Evolutionary conservation across 352 stramenopile genomes (phyloP), one percentile per base, ranked within the genome.

Genomic region (Phytophthora idaei): DNA sequence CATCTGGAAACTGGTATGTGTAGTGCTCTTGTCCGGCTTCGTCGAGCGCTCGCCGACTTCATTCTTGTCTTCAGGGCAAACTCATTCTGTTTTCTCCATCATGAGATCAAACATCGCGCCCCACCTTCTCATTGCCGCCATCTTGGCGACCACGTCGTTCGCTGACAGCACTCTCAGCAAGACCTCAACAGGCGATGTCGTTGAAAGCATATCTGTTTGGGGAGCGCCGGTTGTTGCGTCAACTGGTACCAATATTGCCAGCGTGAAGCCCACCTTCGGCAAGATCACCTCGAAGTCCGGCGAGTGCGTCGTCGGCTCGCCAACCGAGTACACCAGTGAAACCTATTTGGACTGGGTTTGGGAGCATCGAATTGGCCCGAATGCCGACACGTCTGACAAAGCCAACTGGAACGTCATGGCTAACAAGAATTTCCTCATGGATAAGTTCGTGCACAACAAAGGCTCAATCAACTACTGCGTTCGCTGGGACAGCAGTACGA

Each of bases 401-500:
- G 28, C 28, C 15, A 71, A 71, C 29, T 71, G 57, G 64, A 71
- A 62, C 12, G 44, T 71, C 12, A 62, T 71, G 64, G 57, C 29
- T 31, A 71, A 67, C 50, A 67, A 67, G 36, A 71, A 71, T 39
- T 71, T 25, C 4, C 5, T 71, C 42, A 71, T 71, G 64, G 64
- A 67, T 14, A 41, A 67, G 9, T 11, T 71, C 5, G 64, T 71
- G 28, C 57, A 67, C 57, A 71, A 71, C 44, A 61, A 71, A 1
- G 64, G 57, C 7, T 71, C 64, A 1, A 71, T 71, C 15, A 71
- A 67, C 28, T 71, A 71, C 50, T 71, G 64, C 10, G 64, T 71
- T 25, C 64, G 64, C 1, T 71, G 64, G 64, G 50, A 67, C 6
- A 53, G 32, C 27, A 31, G 36, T 14, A 57, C 34, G 6, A 60